Base-by-base conservation (phyloP, 108 stramenopile genomes). In the Discostella pseudostelligera region DNA sequence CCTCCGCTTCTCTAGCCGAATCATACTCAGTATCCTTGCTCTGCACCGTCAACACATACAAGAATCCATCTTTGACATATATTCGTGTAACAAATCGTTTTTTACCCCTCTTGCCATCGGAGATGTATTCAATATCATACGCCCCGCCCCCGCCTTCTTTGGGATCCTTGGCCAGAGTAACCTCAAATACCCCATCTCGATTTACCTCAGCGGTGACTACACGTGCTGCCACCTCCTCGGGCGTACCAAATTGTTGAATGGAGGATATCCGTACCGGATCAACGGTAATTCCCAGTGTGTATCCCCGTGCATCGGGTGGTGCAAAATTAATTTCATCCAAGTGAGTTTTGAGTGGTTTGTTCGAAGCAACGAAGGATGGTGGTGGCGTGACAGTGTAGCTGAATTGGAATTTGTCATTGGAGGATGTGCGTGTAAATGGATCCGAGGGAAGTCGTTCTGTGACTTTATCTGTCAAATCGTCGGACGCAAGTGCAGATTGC, bases 131-230 rank as follows among this genome's bases (percentile, higher is more conserved):
- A 45, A 92, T 69, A 43, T 82, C 67, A 63, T 89, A 89, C n/a
- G 57, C 64, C 4, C 45, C 75, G 32, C 69, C 10, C 68, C 81
- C 47, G 5, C 49, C 67, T 44, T 78, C 77, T 0, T 66, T 53
- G n/a, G 88, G 84, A 83, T 92, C 90, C 66, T 80, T 71, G 36
- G 78, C 62, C 47, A 92, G 44, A 7, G 86, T 92, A 10, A 92
- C 90, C 56, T 86, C 78, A 72, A 89, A 89, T 37, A 92, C 81
- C 3, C 90, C 90, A 67, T 92, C 90, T 29, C 90, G 76, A 69
- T 88, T 92, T 12, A 92, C 71, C 79, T 92, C 90, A 10, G 90
- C 87, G 22, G 83, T 84, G 7, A 92, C 90, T 1, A 92, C 87
- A 17, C 84, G 68, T 26, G 90, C 90, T 7, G 90, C 90, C 10